A percentile compares a stretch with the other conserved stretches of the same genome.
Evolutionary conservation across 192 early-diverging fungal genomes (phyloP).

Genomic region (Phlyctochytrium bullatum): DNA sequence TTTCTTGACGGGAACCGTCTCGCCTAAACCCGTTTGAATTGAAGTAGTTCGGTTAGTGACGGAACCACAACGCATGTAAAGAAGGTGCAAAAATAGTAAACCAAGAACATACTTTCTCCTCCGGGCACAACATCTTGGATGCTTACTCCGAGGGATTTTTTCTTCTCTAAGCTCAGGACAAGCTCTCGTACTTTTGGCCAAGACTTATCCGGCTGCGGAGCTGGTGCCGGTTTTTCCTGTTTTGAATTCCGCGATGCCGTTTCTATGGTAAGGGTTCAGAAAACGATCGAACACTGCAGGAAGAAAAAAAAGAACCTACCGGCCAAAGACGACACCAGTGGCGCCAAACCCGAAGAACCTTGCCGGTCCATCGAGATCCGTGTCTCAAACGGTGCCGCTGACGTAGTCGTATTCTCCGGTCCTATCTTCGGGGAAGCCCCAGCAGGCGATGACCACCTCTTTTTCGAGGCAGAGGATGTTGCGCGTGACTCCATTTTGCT

Average conservation of each 20-base stretch:
- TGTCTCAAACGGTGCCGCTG: neutral
- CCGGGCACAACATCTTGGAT: neutral
- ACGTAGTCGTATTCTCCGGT: too few species aligned
- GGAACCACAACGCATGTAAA: too few species aligned
- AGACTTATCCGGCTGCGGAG: neutral
- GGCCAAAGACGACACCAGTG: constrained; percentile 4
- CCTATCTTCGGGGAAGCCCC: too few species aligned
- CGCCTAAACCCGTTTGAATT: neutral
- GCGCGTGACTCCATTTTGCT: too few species aligned
- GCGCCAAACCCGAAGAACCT: neutral
- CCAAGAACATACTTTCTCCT: too few species aligned
- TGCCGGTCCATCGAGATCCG: constrained; percentile 4
- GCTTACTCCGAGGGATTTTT: neutral
- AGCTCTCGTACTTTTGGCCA: constrained; percentile 9
- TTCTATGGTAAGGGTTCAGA: too few species aligned
- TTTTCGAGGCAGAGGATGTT: too few species aligned
- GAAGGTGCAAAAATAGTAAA: too few species aligned
- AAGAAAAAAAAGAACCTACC: constrained; percentile 4
- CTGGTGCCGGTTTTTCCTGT: neutral
- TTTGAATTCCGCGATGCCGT: neutral
- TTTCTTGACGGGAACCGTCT: neutral
- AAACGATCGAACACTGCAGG: too few species aligned
- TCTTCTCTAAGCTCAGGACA: neutral
- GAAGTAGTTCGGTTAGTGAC: too few species aligned
- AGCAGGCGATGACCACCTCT: too few species aligned